phyloP scores from a whole-genome alignment of 306 rosid species.

The Gastrolobium villosum region DNA sequence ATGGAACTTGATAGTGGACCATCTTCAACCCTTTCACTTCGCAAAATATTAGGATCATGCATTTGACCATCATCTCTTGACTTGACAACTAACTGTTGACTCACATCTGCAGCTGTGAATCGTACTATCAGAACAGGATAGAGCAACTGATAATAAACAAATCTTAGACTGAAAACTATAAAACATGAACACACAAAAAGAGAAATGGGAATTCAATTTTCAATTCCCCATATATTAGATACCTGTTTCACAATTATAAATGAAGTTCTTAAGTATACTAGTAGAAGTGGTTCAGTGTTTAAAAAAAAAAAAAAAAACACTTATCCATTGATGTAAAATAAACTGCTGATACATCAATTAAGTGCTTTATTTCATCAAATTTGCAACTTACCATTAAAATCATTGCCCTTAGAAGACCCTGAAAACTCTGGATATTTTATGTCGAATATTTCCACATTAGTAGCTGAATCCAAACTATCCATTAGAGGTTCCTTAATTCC shows the following conservation, averaged over 20 bases:
- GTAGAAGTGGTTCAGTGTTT: background rate
- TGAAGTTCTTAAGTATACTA: background rate
- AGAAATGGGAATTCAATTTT: background rate
- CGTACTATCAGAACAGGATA: background rate
- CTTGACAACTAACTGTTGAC: slow-evolving; percentile 22
- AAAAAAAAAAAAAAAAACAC: background rate
- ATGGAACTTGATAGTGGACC: slow-evolving; percentile 36
- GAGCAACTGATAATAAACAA: slow-evolving; percentile 30
- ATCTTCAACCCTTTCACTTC: slow-evolving; percentile 29
- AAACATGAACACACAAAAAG: background rate
- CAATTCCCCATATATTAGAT: background rate
- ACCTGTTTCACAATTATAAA: background rate
- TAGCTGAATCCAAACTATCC: slow-evolving; percentile 45
- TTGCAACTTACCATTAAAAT: slow-evolving; percentile 52
- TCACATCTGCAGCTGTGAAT: slow-evolving; percentile 48
- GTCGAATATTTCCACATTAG: slow-evolving; percentile 37
- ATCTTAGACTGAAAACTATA: background rate
- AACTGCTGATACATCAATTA: slow-evolving; percentile 7
- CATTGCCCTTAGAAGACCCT: slow-evolving; percentile 41
- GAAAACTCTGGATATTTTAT: slow-evolving; percentile 48
- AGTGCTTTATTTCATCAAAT: slow-evolving; percentile 4
- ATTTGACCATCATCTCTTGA: slow-evolving; percentile 39
- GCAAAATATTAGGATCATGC: slow-evolving; percentile 47
- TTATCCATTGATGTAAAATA: background rate
- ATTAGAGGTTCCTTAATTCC: slow-evolving; percentile 32